Percentiles rank a stretch among this genome's conserved stretches.
phyloP scores from a whole-genome alignment of 495 filamentous ascomycete species.

The Penicillium tannophilum region DNA sequence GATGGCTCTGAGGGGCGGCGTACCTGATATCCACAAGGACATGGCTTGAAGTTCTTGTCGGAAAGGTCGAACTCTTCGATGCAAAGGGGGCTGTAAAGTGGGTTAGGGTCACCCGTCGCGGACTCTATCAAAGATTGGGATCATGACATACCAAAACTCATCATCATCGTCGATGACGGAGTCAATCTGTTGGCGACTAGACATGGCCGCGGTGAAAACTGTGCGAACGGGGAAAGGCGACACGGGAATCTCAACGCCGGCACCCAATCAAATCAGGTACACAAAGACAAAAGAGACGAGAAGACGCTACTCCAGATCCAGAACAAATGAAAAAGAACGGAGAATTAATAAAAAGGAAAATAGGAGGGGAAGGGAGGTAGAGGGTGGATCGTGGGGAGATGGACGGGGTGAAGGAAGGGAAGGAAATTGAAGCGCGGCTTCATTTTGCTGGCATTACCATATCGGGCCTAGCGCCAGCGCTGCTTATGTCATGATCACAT shows the following conservation, averaged over 20 bases:
- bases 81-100: constrained; percentile 75
- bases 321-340: constrained; percentile 14
- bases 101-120: constrained; percentile 17
- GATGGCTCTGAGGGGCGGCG: not conserved
- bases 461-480: constrained; percentile 19
- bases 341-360: constrained; percentile 18
- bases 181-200: constrained; percentile 74
- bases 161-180: constrained; percentile 98
- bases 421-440: constrained; percentile 44
- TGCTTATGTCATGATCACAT: constrained; percentile 36
- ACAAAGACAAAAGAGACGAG: constrained; percentile 22
- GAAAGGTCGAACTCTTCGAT: constrained; percentile 98
- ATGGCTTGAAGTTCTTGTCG: constrained; percentile 95
- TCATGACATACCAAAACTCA: constrained; percentile 72
- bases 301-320: constrained; percentile 21
- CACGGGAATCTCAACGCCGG: constrained; percentile 32
- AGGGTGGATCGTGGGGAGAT: constrained; percentile 23
- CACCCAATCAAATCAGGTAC: constrained; percentile 29
- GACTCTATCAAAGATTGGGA: not conserved
- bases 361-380: constrained; percentile 16
- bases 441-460: constrained; percentile 45
- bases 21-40: constrained; percentile 98
- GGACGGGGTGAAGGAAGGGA: constrained; percentile 29
- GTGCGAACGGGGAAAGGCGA: constrained; percentile 29
- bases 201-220: constrained; percentile 50